These are phyloP conservation scores for Candida endomychidarum DNA, from an alignment of 805 yeast species.

Conservation along the genomic window DNA sequence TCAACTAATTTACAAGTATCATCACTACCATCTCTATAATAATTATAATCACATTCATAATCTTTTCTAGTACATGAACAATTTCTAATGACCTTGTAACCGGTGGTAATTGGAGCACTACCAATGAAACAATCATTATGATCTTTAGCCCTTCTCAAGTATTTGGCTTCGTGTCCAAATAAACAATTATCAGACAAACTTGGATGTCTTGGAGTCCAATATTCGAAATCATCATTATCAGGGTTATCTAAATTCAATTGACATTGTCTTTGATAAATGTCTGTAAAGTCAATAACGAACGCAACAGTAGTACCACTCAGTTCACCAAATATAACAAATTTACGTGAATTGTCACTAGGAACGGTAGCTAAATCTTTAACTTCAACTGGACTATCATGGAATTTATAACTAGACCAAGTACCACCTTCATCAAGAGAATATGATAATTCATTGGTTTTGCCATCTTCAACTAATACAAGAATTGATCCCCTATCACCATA, in stretches of 20 bases:
- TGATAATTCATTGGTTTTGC: constrained; percentile 55
- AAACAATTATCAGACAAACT: constrained; percentile 34
- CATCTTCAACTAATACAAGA: constrained; percentile 65
- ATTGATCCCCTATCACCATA: constrained; percentile 94
- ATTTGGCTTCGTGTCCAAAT: constrained; percentile 44
- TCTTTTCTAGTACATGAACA: constrained; percentile 87
- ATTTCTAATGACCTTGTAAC: constrained; percentile 55
- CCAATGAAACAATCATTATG: constrained; percentile 69
- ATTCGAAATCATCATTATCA: constrained; percentile 40
- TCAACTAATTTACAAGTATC: constrained; percentile 85
- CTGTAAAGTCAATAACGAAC: constrained; percentile 37
- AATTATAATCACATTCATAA: constrained; percentile 93
- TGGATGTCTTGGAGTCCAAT: constrained; percentile 44
- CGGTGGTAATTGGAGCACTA: constrained; percentile 55
- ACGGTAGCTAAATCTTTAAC: constrained; percentile 82
- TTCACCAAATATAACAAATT: constrained; percentile 64
- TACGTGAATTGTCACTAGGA: constrained; percentile 85
- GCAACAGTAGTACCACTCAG: constrained; percentile 48
- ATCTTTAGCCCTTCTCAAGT: constrained; percentile 43
- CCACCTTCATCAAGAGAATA: constrained; percentile 81
- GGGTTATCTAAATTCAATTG: constrained; percentile 44
- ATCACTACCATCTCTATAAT: constrained; percentile 55
- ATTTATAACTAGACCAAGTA: constrained; percentile 68
- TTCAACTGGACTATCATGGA: constrained; percentile 53
- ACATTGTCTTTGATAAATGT: constrained; percentile 37